Evolutionary conservation across 2,329 filamentous ascomycete genomes (phyloP).

Genomic region (Phialemoniopsis sp.): DNA sequence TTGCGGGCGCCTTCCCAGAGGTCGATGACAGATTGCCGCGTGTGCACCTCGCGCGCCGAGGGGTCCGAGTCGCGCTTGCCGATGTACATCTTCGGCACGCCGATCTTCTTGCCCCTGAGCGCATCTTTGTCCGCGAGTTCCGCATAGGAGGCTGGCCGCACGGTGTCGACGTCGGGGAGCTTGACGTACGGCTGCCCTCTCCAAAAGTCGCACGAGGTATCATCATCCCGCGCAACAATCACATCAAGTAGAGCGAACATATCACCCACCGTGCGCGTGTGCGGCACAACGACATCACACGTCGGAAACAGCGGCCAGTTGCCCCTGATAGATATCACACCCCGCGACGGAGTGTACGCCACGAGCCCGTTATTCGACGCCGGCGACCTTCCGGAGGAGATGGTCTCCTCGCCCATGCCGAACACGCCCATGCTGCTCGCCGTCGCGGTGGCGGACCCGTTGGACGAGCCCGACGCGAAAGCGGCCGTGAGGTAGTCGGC

Average conservation of each 20-base stretch:
- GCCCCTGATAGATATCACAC: constrained; percentile 45
- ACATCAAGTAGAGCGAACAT: no score
- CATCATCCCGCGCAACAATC: no score
- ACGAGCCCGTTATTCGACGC: constrained; percentile 51
- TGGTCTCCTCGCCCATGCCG: constrained; percentile 50
- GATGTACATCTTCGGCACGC: no score
- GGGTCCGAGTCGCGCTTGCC: no score
- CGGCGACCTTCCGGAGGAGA: constrained; percentile 49
- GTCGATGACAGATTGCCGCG: no score
- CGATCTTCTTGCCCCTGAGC: no score
- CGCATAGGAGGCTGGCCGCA: no score
- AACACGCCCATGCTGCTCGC: constrained; percentile 47
- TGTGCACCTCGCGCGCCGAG: constrained; percentile 26
- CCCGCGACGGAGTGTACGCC: constrained; percentile 51
- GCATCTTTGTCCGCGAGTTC: no score
- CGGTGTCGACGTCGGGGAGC: no score
- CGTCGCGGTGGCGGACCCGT: constrained; percentile 47
- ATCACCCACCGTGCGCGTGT: not conserved
- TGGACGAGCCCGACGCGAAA: constrained; percentile 54
- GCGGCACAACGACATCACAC: constrained; percentile 46
- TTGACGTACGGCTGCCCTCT: no score
- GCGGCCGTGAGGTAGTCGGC: constrained; percentile 46
- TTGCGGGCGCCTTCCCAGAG: no score
- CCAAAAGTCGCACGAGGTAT: no score
- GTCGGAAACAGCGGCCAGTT: constrained; percentile 52